Evolutionary conservation across 345 rosid species (phyloP).

Genomic region (rapeseed (Brassica napus)): Da-Ae NC_063434.1:25957501-25958000

Average conservation of each 20-base stretch:
- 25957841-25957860: conserved; percentile 38
- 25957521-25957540: no score
- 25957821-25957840: conserved; percentile 62
- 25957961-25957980: conserved; percentile 20
- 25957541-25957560: no score
- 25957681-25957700: background rate
- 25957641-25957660: no score
- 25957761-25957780: background rate
- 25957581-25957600: no score
- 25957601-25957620: no score
- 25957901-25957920: background rate
- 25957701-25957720: conserved; percentile 30
- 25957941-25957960: conserved; percentile 25
- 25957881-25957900: conserved; percentile 8
- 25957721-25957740: conserved; percentile 34
- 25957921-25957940: conserved; percentile 9
- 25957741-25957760: background rate
- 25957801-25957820: conserved; percentile 76
- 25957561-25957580: no score
- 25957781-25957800: conserved; percentile 7
- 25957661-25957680: no score
- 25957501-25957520: no score
- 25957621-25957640: no score
- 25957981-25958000: conserved; percentile 3
- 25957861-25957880: conserved; percentile 20